Evolutionary conservation across 2,329 filamentous ascomycete species (phyloP), one percentile per base, ranked within the genome.

Genomic region (Thelonectria rubi): DNA sequence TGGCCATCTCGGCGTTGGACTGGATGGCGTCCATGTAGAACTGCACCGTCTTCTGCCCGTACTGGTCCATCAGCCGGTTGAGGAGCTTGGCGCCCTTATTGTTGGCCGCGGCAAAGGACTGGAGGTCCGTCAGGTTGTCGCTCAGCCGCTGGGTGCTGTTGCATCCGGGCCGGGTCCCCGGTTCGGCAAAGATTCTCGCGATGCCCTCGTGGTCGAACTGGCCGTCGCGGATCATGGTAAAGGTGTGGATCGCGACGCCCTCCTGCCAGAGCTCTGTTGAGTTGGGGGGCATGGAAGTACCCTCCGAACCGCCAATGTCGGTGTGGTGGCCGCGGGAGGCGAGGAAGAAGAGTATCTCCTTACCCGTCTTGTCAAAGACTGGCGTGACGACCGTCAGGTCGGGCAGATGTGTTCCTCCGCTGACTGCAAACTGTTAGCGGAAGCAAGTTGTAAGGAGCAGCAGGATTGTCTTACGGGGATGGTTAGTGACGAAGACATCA

Each of bases 1-100:
- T 92, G 32, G 88, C 89, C 1, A 86, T 80, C 73, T 93, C 92
- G 3, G 92, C 92, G 55, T 93, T 94, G 64, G 87, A 83, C 74
- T 95, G 91, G 68, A 95, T 94, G 34, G 85, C 89, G 54, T 84
- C 82, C 92, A 95, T 94, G 78, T 94, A 94, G 74, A 91, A 91
- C 66, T 92, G 88, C 0, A 95, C 92, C 0, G 90, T 89, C 3
- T 88, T 82, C 65, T 92, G 87, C 24, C 89, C 88, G 70, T 94
- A 94, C 69, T 95, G 91, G 24, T 86, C 83, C 68, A 95, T 93
- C 2, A 95, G 79, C 42, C 34, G n/a, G 0, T 84, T 82, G 57
- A 85, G 86, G 69, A 95, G 94, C n/a, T 93, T 56, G 80, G 54
- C 86, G 87, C 92, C 92, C 66, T 93, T 93, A 70, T 93, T 90